Conservation (phyloP, 768 basidiomycete species). For the Saitozyma podzolica region DNA sequence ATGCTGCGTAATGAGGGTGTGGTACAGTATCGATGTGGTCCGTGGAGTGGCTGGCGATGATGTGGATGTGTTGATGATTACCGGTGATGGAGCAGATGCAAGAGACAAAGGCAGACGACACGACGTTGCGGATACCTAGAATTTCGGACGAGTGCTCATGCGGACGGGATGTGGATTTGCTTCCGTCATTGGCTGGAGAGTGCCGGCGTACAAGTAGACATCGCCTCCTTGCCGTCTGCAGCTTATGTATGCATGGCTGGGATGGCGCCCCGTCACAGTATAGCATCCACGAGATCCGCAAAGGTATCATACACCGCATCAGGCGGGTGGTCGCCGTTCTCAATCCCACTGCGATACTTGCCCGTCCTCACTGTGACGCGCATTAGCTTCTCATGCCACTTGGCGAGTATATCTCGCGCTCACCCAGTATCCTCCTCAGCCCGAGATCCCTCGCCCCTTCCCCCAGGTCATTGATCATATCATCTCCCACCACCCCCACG, state of each 20-base stretch:
- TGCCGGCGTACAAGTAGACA: no score
- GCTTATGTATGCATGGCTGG: neutral
- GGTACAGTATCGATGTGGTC: neutral
- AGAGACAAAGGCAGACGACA: no score
- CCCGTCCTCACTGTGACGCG: slow-evolving; percentile 62
- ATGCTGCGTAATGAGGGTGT: slow-evolving; percentile 4
- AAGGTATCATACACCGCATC: slow-evolving; percentile 63
- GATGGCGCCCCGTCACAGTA: slow-evolving; percentile 52
- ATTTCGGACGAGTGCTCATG: no score
- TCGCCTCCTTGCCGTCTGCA: neutral
- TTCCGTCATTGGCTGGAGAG: no score
- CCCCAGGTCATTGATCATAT: slow-evolving; percentile 66
- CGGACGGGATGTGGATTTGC: no score
- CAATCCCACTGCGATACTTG: slow-evolving; percentile 68
- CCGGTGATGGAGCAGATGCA: no score
- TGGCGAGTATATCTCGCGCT: slow-evolving; percentile 26
- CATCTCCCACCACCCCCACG: slow-evolving; percentile 67
- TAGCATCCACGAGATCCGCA: slow-evolving; percentile 59
- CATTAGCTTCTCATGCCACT: slow-evolving; percentile 12
- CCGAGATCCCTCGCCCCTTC: slow-evolving; percentile 64
- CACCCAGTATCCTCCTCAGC: slow-evolving; percentile 66
- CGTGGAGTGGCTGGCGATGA: neutral
- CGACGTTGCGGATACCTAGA: no score
- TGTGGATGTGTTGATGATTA: no score
- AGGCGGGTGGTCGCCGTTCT: slow-evolving; percentile 56